Evolutionary conservation across 1,284 basidiomycete species (phyloP).

Genomic region (Puccinia polysora): DNA sequence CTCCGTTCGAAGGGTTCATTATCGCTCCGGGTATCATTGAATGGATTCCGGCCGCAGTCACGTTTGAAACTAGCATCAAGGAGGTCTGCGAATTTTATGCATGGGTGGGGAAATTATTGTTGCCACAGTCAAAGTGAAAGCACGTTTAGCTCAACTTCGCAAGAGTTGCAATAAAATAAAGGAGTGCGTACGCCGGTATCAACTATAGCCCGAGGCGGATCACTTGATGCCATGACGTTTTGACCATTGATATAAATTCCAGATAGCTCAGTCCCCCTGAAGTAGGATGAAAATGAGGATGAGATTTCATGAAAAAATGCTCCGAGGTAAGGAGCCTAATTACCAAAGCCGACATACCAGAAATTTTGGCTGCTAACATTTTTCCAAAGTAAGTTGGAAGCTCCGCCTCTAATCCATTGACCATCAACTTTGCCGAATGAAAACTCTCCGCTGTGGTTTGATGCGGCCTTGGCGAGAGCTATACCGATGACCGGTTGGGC

Average conservation of each 20-base stretch:
- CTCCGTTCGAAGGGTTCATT: slow-evolving; percentile 16
- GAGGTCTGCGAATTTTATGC: slow-evolving; percentile 9
- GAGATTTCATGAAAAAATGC: too few species aligned
- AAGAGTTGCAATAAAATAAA: background rate
- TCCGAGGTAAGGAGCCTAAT: too few species aligned
- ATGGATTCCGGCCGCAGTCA: slow-evolving; percentile 23
- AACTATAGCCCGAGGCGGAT: slow-evolving; percentile 40
- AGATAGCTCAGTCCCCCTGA: slow-evolving; percentile 25
- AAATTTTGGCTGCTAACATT: slow-evolving; percentile 41
- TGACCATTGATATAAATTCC: slow-evolving; percentile 28
- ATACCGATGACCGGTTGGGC: slow-evolving; percentile 37
- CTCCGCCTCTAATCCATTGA: slow-evolving; percentile 26
- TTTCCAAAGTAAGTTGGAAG: slow-evolving; percentile 24
- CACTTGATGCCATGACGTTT: slow-evolving; percentile 16
- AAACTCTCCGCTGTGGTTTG: slow-evolving; percentile 17
- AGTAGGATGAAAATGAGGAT: too few species aligned
- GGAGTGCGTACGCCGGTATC: slow-evolving; percentile 34
- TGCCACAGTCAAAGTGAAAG: background rate
- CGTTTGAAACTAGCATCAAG: slow-evolving; percentile 10
- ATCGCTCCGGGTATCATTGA: slow-evolving; percentile 13
- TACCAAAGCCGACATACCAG: slow-evolving; percentile 16
- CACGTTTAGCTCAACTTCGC: too few species aligned
- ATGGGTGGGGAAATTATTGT: background rate
- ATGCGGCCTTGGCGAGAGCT: slow-evolving; percentile 17
- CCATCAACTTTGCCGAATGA: slow-evolving; percentile 20